These are phyloP conservation scores for Goffeauzyma gilvescens DNA, from an alignment of 768 basidiomycete genomes.

Conservation along the genomic window DNA sequence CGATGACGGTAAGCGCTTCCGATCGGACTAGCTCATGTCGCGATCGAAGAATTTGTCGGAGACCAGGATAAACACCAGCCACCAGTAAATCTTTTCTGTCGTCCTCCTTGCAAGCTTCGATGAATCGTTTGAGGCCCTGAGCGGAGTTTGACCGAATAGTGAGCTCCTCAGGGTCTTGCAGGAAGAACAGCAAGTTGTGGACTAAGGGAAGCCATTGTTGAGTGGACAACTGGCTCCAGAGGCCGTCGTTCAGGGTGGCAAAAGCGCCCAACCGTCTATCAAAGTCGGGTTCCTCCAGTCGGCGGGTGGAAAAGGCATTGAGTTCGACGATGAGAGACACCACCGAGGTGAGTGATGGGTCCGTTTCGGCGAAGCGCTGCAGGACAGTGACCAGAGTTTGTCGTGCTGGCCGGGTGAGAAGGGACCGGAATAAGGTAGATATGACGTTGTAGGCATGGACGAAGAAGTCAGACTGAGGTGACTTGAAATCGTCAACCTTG, in stretches of 20 bases:
- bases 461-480: slow-evolving; percentile 22
- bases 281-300: slow-evolving; percentile 83
- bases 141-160: slow-evolving; percentile 68
- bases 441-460: slow-evolving; percentile 36
- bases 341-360: slow-evolving; percentile 37
- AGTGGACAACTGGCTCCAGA: slow-evolving; percentile 13
- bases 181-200: slow-evolving; percentile 62
- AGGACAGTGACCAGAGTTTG: slow-evolving; percentile 50
- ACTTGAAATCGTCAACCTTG: slow-evolving; percentile 37
- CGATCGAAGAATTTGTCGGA: slow-evolving; percentile 61
- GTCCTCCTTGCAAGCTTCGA: slow-evolving; percentile 38
- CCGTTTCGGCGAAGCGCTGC: slow-evolving; percentile 37
- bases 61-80: slow-evolving; percentile 50
- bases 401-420: slow-evolving; percentile 56
- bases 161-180: slow-evolving; percentile 76
- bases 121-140: slow-evolving; percentile 53
- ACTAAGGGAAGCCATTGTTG: slow-evolving; percentile 63
- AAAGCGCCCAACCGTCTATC: slow-evolving; percentile 65
- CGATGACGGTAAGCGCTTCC: slow-evolving; percentile 61
- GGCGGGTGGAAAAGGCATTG: slow-evolving; percentile 66
- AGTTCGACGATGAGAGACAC: slow-evolving; percentile 45
- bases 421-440: slow-evolving; percentile 54
- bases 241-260: slow-evolving; percentile 48
- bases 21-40: slow-evolving; percentile 70
- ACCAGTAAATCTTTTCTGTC: slow-evolving; percentile 37